These are phyloP conservation scores for Aurinia saxatilis DNA, from an alignment of 345 rosid species.

Conservation along the genomic window DNA sequence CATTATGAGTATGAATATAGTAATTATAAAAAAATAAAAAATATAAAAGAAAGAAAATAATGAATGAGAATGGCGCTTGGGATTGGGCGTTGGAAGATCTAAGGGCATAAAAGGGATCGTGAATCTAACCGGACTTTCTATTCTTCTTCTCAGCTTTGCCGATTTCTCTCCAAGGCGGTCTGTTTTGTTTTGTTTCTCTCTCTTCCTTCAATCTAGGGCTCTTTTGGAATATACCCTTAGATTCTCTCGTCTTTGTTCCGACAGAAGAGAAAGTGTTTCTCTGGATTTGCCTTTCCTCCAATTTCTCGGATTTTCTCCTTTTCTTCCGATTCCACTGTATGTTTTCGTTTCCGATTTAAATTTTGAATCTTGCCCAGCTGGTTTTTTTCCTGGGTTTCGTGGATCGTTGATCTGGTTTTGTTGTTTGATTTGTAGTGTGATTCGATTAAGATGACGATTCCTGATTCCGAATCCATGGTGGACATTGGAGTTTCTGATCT, in stretches of 20 bases:
- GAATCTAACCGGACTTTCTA: conserved; percentile 9
- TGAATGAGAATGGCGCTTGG: conserved; percentile 14
- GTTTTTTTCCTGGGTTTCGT: neutral
- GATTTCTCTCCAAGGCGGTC: conserved; percentile 12
- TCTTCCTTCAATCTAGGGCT: conserved; percentile 30
- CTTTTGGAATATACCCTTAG: neutral
- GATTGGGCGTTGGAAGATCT: conserved; percentile 17
- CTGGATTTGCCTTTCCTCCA: conserved; percentile 9
- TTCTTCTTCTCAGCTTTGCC: conserved; percentile 2
- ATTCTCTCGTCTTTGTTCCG: neutral
- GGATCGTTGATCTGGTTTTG: neutral
- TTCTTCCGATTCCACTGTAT: conserved; percentile 22
- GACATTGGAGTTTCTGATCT: conserved; percentile 47
- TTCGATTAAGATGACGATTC: conserved; percentile 43
- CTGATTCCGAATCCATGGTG: conserved; percentile 42
- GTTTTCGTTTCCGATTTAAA: neutral
- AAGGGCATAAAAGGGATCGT: conserved; percentile 32
- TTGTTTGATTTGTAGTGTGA: conserved; percentile 15
- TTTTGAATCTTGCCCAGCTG: neutral
- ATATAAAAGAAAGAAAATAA: neutral
- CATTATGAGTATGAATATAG: neutral
- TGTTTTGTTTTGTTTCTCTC: neutral
- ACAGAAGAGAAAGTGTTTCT: conserved; percentile 23
- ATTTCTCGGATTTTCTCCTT: neutral
- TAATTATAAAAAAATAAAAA: neutral